A percentile compares a stretch with the other conserved stretches of the same genome.
Conservation (phyloP, 108 stramenopile genomes). For the Skeletonema tropicum region DNA sequence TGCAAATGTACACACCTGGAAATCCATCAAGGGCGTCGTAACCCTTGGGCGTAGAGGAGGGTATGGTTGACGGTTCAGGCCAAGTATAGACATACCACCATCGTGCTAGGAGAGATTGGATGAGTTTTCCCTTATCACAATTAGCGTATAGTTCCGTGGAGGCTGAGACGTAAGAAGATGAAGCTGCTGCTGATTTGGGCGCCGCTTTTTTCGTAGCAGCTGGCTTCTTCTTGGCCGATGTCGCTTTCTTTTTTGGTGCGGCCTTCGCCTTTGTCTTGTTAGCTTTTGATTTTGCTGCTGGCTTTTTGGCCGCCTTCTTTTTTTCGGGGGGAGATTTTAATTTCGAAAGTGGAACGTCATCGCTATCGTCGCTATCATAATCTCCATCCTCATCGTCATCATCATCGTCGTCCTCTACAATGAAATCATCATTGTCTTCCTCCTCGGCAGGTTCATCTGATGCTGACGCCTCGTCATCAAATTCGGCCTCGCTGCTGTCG, state of each 20-base stretch:
- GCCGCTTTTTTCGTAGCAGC: slow-evolving; percentile 20
- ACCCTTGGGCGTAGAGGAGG: slow-evolving; percentile 60
- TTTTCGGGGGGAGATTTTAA: slow-evolving; percentile 49
- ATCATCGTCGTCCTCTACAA: slow-evolving; percentile 23
- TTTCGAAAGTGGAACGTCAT: slow-evolving; percentile 71
- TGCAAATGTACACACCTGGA: slow-evolving; percentile 92
- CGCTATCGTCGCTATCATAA: slow-evolving; percentile 44
- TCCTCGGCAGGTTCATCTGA: slow-evolving; percentile 18
- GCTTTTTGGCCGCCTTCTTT: slow-evolving; percentile 30
- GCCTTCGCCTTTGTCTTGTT: slow-evolving; percentile 51
- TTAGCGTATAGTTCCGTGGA: slow-evolving; percentile 50
- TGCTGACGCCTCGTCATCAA: slow-evolving; percentile 38
- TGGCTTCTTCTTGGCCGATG: slow-evolving; percentile 45
- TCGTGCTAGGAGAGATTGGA: slow-evolving; percentile 86
- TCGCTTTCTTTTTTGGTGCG: slow-evolving; percentile 9
- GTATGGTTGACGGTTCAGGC: slow-evolving; percentile 67
- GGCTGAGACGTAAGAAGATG: slow-evolving; percentile 53
- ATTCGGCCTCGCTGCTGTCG: slow-evolving; percentile 22
- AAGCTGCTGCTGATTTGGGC: slow-evolving; percentile 19
- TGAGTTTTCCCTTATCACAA: slow-evolving; percentile 83
- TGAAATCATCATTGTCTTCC: slow-evolving; percentile 27
- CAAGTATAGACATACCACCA: slow-evolving; percentile 97
- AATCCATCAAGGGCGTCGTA: slow-evolving; percentile 94
- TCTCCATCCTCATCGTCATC: slow-evolving; percentile 39
- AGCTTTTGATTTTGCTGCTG: slow-evolving; percentile 34